Conservation (phyloP, 2,329 filamentous ascomycete species). For the Cladosporium sp. region DNA sequence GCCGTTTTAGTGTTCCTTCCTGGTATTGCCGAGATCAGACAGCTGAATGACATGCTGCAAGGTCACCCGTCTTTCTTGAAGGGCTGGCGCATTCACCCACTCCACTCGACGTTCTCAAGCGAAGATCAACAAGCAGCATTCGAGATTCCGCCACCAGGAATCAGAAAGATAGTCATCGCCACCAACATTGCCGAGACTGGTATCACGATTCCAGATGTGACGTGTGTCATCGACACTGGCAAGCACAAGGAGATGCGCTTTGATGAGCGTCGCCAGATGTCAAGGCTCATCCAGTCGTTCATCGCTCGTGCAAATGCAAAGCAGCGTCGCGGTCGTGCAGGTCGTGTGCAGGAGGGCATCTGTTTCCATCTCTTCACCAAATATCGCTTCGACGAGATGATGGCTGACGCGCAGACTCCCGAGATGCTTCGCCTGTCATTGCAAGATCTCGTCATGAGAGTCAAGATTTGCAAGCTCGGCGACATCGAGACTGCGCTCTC, state of each 20-base stretch:
- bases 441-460: constrained; percentile 89
- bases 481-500: constrained; percentile 86
- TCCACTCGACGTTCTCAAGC: constrained; percentile 92
- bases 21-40: constrained; percentile 70
- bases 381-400: constrained; percentile 74
- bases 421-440: constrained; percentile 93
- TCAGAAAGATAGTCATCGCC: constrained; percentile 88
- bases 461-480: constrained; percentile 96
- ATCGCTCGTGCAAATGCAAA: constrained; percentile 95
- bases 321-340: constrained; percentile 86
- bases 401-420: constrained; percentile 90
- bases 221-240: constrained; percentile 91
- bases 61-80: constrained; percentile 70
- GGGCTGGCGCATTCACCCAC: constrained; percentile 79
- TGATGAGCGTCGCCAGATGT: constrained; percentile 87
- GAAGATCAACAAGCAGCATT: constrained; percentile 97
- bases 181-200: constrained; percentile 99
- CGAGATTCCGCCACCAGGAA: constrained; percentile 72
- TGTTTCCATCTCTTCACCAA: constrained; percentile 97
- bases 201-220: constrained; percentile 97
- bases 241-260: constrained; percentile 98
- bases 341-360: constrained; percentile 88
- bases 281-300: constrained; percentile 86
- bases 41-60: constrained; percentile 75
- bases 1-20: constrained; percentile 93